Conservation (phyloP, 2,329 filamentous ascomycete genomes). For the Spiromastix sp. region DNA sequence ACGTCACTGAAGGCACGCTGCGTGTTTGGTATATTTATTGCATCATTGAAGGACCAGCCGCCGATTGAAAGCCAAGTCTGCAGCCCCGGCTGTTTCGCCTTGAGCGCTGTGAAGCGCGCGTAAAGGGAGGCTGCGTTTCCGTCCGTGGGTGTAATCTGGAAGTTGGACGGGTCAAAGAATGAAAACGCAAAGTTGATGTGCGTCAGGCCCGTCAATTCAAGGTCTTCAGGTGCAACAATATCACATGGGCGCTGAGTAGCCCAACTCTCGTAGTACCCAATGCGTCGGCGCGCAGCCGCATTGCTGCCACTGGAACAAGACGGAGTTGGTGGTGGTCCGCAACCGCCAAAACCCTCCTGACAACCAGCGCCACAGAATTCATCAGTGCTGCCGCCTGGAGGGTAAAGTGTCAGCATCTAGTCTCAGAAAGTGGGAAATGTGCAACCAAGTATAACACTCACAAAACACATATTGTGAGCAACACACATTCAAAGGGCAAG, state of each 20-base stretch:
- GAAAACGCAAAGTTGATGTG: constrained; percentile 30
- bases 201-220: constrained; percentile 11
- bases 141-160: constrained; percentile 17
- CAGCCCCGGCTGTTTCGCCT: constrained; percentile 18
- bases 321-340: not conserved
- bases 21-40: constrained; percentile 15
- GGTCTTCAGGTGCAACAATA: constrained; percentile 11
- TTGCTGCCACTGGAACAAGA: constrained; percentile 5
- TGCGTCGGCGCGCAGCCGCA: constrained; percentile 9
- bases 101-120: constrained; percentile 20
- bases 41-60: constrained; percentile 32
- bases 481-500: constrained; percentile 23
- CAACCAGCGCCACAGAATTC: constrained; percentile 6
- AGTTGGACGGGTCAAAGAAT: constrained; percentile 28
- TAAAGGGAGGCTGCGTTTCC: constrained; percentile 12
- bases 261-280: constrained; percentile 31
- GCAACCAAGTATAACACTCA: too few relatives aligned
- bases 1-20: constrained; percentile 16
- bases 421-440: too few relatives aligned
- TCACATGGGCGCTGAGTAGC: constrained; percentile 14
- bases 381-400: constrained; percentile 9
- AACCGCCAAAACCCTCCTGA: not conserved
- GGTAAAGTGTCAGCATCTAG: too few relatives aligned
- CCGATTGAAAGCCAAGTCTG: constrained; percentile 29
- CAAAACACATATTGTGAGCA: constrained; percentile 16